phyloP scores from a whole-genome alignment of 805 yeast species.

The Myxozyma melibiosi region DNA sequence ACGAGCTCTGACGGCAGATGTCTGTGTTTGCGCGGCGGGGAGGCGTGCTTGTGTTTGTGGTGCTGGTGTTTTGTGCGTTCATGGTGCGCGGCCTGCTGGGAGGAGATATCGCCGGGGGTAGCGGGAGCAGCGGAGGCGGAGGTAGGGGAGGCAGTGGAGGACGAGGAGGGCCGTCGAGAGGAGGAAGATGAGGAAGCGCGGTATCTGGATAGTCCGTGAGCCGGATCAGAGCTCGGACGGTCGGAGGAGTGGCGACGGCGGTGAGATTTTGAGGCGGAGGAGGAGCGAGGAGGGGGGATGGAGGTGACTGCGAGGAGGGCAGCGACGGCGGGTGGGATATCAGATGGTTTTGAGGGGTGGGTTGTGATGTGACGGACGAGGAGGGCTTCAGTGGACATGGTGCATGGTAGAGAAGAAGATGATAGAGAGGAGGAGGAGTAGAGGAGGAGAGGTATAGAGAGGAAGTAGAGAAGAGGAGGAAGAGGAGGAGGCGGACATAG shows the following conservation, averaged over 20 bases:
- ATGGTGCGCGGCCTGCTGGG: neutral
- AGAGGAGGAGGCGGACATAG: no score
- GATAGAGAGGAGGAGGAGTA: neutral
- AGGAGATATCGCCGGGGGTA: neutral
- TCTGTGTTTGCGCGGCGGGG: constrained; percentile 4
- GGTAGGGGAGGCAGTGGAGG: neutral
- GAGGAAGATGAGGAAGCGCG: neutral
- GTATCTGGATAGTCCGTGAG: no score
- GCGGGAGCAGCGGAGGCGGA: neutral
- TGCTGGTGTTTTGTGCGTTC: neutral
- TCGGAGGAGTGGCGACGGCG: neutral
- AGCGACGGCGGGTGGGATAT: constrained; percentile 32
- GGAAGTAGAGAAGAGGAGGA: neutral
- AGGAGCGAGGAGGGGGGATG: constrained; percentile 25
- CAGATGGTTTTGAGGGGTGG: constrained; percentile 1
- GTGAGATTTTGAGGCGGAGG: neutral
- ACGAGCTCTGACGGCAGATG: constrained; percentile 19
- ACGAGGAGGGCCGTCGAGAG: neutral
- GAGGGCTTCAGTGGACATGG: constrained; percentile 21
- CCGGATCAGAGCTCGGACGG: neutral
- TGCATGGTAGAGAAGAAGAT: neutral
- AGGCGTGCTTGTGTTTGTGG: neutral
- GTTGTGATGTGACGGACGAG: constrained; percentile 15
- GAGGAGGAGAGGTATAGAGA: neutral
- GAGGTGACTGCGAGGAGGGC: constrained; percentile 35